A percentile compares a stretch with the other conserved stretches of the same genome.
phyloP scores from a whole-genome alignment of 148 eudicot species.

The Vaccinium vitisidaea region DNA sequence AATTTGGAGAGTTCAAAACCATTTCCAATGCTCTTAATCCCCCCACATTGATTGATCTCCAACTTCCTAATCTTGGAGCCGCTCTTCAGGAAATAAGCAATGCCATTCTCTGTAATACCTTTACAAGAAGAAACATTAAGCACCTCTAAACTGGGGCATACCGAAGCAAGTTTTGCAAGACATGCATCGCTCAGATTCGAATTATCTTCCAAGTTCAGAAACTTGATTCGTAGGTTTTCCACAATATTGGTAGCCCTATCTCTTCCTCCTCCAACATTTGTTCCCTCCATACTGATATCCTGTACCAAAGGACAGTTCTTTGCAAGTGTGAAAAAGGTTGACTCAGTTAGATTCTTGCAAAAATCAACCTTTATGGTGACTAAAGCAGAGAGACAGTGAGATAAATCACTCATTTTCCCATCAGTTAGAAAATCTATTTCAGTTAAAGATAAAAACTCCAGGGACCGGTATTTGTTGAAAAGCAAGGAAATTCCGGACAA shows the following conservation, averaged over 20 bases:
- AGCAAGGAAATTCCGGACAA: conserved; percentile 41
- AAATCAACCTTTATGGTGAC: conserved; percentile 40
- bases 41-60: conserved; percentile 43
- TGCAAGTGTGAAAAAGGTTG: conserved; percentile 39
- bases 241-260: conserved; percentile 24
- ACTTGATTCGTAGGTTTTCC: conserved; percentile 31
- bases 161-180: conserved; percentile 39
- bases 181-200: conserved; percentile 38
- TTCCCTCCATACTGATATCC: conserved; percentile 47
- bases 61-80: conserved; percentile 43
- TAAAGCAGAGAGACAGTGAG: conserved; percentile 36
- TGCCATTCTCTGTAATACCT: conserved; percentile 40
- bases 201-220: conserved; percentile 37
- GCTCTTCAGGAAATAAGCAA: conserved; percentile 39
- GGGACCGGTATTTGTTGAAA: conserved; percentile 30
- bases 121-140: conserved; percentile 51
- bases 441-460: conserved; percentile 44
- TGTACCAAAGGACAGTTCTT: conserved; percentile 45
- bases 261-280: conserved; percentile 36
- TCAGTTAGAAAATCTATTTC: conserved; percentile 40
- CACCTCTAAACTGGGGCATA: conserved; percentile 57
- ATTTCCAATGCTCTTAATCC: conserved; percentile 45
- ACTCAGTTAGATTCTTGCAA: conserved; percentile 38
- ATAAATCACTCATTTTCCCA: conserved; percentile 30
- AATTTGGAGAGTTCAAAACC: conserved; percentile 44